A percentile compares a stretch with the other conserved stretches of the same genome.
phyloP scores from a whole-genome alignment of 768 basidiomycete genomes.

The Clathrus columnatus region DNA sequence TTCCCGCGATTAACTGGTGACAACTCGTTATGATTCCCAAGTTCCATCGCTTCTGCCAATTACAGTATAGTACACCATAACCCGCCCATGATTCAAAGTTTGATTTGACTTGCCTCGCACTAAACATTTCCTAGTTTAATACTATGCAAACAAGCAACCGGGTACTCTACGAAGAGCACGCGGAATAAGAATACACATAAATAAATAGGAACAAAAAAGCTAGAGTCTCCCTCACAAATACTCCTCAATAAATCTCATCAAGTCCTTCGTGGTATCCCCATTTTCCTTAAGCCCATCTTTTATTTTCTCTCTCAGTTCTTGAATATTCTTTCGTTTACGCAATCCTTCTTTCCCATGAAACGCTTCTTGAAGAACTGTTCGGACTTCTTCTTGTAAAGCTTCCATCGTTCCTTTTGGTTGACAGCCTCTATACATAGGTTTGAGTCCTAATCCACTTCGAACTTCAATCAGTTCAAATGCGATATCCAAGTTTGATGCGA shows the following conservation, averaged over 20 bases:
- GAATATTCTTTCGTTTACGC: slow-evolving; percentile 14
- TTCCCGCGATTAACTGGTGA: too few species aligned
- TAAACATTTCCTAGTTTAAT: too few species aligned
- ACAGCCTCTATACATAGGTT: slow-evolving; percentile 14
- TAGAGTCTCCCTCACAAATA: too few species aligned
- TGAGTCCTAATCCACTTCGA: slow-evolving; percentile 12
- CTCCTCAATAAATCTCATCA: neutral
- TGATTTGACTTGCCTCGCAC: too few species aligned
- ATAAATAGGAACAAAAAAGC: too few species aligned
- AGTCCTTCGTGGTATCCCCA: slow-evolving; percentile 4
- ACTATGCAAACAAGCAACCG: too few species aligned
- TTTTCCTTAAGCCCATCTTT: slow-evolving; percentile 8
- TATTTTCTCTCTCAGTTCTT: slow-evolving; percentile 6
- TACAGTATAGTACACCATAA: too few species aligned
- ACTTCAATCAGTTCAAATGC: slow-evolving; percentile 18
- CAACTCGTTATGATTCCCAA: too few species aligned
- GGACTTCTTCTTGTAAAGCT: slow-evolving; percentile 13
- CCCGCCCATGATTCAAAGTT: too few species aligned
- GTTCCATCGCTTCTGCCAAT: too few species aligned
- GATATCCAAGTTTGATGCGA: slow-evolving; percentile 11
- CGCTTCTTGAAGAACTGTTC: slow-evolving; percentile 12
- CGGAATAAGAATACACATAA: too few species aligned
- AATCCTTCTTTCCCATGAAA: slow-evolving; percentile 15
- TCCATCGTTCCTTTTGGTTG: slow-evolving; percentile 14
- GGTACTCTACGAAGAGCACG: too few species aligned